Evolutionary conservation across 2,329 filamentous ascomycete genomes (phyloP).

Genomic region (Podosphaera leucotricha): DNA sequence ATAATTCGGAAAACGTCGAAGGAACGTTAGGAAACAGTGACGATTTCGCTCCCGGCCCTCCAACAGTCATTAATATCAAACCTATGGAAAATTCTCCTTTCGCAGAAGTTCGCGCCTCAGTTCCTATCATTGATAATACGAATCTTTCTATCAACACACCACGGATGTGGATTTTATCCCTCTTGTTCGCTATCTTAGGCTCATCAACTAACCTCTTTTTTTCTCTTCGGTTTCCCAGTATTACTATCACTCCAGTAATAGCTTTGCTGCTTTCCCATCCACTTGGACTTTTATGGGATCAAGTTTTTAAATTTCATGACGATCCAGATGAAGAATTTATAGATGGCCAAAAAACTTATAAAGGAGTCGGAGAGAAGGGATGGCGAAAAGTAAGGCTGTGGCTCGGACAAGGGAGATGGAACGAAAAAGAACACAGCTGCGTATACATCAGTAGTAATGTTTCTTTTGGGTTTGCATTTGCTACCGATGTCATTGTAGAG

Average conservation of each 20-base stretch:
- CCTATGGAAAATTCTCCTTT: constrained; percentile 51
- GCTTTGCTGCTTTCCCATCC: constrained; percentile 67
- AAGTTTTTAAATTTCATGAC: constrained; percentile 34
- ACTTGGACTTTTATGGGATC: constrained; percentile 59
- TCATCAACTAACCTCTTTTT: constrained; percentile 77
- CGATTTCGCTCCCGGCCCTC: constrained; percentile 12
- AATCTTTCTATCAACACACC: constrained; percentile 67
- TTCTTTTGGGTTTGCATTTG: constrained; percentile 73
- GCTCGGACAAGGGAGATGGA: constrained; percentile 63
- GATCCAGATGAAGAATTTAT: constrained; percentile 32
- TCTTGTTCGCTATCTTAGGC: constrained; percentile 57
- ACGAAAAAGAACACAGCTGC: constrained; percentile 72
- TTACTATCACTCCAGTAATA: constrained; percentile 75
- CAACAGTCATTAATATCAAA: constrained; percentile 23
- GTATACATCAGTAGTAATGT: constrained; percentile 81
- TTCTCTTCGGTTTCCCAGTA: constrained; percentile 71
- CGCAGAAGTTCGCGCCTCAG: constrained; percentile 57
- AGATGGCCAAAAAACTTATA: constrained; percentile 21
- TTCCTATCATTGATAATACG: constrained; percentile 51
- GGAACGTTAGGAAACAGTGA: not conserved
- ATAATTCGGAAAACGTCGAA: not conserved
- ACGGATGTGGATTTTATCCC: constrained; percentile 67
- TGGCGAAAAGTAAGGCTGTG: constrained; percentile 34
- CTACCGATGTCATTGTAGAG: constrained; percentile 74
- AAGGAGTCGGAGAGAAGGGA: constrained; percentile 4